Evolutionary conservation across 129 eudicot species (phyloP).

Genomic region (Lonicera japonica): DNA sequence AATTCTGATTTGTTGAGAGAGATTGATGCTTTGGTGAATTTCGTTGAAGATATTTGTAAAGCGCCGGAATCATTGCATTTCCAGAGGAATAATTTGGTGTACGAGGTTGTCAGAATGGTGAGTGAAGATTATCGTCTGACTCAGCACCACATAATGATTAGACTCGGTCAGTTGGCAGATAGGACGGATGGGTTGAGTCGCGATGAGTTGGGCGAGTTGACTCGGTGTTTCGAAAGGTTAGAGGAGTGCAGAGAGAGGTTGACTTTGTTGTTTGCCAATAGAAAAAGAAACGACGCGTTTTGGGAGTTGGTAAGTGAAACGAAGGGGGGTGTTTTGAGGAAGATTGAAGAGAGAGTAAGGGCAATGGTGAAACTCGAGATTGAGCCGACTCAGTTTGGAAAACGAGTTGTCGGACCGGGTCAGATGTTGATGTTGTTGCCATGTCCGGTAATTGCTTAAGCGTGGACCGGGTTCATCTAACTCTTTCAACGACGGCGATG

Average conservation of each 20-base stretch:
- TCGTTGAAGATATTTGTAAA: conserved; percentile 41
- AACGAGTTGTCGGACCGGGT: conserved; percentile 32
- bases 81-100: conserved; percentile 37
- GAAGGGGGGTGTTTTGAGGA: conserved; percentile 10
- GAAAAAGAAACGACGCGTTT: conserved; percentile 35
- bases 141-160: conserved; percentile 28
- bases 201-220: conserved; percentile 34
- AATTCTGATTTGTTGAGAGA: conserved; percentile 37
- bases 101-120: conserved; percentile 50
- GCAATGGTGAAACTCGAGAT: conserved; percentile 13
- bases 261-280: conserved; percentile 40
- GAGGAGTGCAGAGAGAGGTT: conserved; percentile 35
- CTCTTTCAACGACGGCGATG: conserved; percentile 5
- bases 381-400: conserved; percentile 16
- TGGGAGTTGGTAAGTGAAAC: conserved; percentile 47
- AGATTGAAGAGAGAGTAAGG: conserved; percentile 18
- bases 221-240: conserved; percentile 28
- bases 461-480: conserved; percentile 13
- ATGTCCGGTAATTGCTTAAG: conserved; percentile 15
- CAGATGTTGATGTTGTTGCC: conserved; percentile 25
- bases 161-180: conserved; percentile 32
- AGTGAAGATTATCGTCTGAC: conserved; percentile 55
- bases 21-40: conserved; percentile 26
- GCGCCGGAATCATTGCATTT: conserved; percentile 35
- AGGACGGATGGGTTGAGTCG: conserved; percentile 21